Evolutionary conservation across 108 stramenopile species (phyloP), one percentile per base, ranked within the genome.

Genomic region (Cyclotella kingstonii): DNA sequence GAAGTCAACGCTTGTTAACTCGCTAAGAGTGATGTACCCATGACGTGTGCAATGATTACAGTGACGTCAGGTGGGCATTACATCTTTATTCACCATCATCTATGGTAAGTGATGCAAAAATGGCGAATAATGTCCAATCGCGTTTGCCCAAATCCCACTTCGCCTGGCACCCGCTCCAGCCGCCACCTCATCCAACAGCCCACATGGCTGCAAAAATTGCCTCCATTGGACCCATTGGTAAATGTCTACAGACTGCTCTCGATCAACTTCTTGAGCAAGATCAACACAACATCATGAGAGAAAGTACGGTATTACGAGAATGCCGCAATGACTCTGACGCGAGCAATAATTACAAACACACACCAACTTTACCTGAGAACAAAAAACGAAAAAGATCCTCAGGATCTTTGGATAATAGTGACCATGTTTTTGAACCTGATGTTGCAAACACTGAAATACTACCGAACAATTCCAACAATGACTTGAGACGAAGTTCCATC

Each of bases 201-300:
- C 34, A 60, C 6, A 42, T 61, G 10, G 47, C 54, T 21, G 57
- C 54, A 22, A 66, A 53, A 18, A 66, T 75, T 5, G 74, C 74
- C 6, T 12, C 50, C 22, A 56, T 75, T 34, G 43, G 74, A 38
- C 60, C 66, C 18, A 52, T 75, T 27, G 74, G 54, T n/a, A 75
- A 56, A 52, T 67, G 66, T 44, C 53, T 75, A 8, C 60, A 75
- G 54, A 39, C 66, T 35, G 74, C 74, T 14, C 27, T 75, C 23
- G 46, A 63, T 4, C 66, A 75, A 54, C 19, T 75, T 10, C 40
- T 41, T 33, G 60, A 41, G n/a, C 51, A 67, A 15, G 65, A 56
- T 34, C 23, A 35, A 23, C 45, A 62, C 14, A n/a, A 4, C 17
- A 17, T 21, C 23, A 27, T 1, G 8, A 22, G 11, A 4, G 23